Evolutionary conservation across 2,329 filamentous ascomycete species (phyloP), one percentile per base, ranked within the genome.

Genomic region (Aspergillus novofumigatus): DNA sequence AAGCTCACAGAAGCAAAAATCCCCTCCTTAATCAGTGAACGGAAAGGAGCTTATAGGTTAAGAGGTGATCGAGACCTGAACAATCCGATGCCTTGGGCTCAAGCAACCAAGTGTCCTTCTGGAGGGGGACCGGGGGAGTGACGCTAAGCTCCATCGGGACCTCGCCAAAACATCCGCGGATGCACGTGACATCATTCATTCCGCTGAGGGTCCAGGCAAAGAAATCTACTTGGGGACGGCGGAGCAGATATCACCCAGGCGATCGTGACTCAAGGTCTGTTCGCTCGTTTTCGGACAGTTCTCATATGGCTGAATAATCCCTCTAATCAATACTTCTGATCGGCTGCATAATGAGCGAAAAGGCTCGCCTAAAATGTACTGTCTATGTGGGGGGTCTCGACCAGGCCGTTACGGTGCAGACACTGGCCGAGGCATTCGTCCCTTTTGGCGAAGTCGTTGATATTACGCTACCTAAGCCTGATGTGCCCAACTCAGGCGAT

Each of bases 371-470:
- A 77, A 97, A 96, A 77, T 86, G 90, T 49, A 99, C 94, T 10
- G 83, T 99, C 60, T 95, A 95, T 72, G 90, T 99, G 52, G 92
- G 92, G 61, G 93, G 93, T 32, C 85, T 99, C 52, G 87, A 94
- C 64, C 85, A 88, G 60, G 82, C 86, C 52, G 92, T 96, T 57
- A 93, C 88, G 11, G 80, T 81, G 41, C 83, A 85, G 59, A 90
- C 88, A 59, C 81, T 99, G 49, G 88, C 92, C 67, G 91, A 95
- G 68, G 92, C 92, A 55, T 99, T 99, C 77, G 85, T 99, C 56
- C 94, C 95, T 0, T 99, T 99, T 74, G 94, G 95, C 69, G 93
- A 97, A 73, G 93, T 99, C 60, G 86, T 90, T 64, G 92, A 97
- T 71, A 88, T 99, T 64, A 89, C 91, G 51, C 79, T 99, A 17